These are phyloP conservation scores for Oryza coarctata DNA, from an alignment of 176 grass and related monocot species.

Conservation along the genomic window DNA sequence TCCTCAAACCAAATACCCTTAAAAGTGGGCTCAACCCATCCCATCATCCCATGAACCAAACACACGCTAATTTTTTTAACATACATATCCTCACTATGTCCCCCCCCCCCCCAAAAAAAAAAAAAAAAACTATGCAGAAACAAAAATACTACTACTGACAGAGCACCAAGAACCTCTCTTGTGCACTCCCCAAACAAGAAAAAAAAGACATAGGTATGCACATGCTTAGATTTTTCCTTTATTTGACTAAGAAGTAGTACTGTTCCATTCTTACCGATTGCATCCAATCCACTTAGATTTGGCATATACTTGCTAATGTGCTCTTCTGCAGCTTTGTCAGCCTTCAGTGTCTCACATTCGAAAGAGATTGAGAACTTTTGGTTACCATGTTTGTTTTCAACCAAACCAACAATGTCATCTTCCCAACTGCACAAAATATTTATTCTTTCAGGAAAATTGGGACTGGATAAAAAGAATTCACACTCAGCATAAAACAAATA, in stretches of 20 bases:
- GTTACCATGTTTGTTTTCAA: constrained; percentile 69
- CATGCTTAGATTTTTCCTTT: no score
- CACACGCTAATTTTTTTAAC: no score
- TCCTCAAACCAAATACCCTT: no score
- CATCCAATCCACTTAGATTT: constrained; percentile 67
- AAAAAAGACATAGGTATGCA: neutral
- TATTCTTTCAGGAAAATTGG: neutral
- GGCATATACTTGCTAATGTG: constrained; percentile 84
- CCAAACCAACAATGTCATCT: constrained; percentile 71
- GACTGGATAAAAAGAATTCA: neutral
- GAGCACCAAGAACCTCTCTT: neutral
- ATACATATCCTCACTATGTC: no score
- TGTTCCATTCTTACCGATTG: constrained; percentile 94
- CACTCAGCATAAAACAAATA: neutral
- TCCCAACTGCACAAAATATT: constrained; percentile 60
- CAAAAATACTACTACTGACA: neutral
- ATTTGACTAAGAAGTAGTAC: no score
- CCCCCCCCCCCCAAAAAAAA: no score
- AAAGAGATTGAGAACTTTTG: constrained; percentile 62
- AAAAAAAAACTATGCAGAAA: neutral
- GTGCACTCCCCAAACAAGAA: neutral
- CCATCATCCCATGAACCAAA: no score
- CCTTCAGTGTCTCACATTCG: constrained; percentile 78
- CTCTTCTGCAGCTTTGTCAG: constrained; percentile 79
- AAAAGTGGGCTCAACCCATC: no score